Evolutionary conservation across 805 yeast species (phyloP).

Genomic region (Pichia gijzeniarum): DNA sequence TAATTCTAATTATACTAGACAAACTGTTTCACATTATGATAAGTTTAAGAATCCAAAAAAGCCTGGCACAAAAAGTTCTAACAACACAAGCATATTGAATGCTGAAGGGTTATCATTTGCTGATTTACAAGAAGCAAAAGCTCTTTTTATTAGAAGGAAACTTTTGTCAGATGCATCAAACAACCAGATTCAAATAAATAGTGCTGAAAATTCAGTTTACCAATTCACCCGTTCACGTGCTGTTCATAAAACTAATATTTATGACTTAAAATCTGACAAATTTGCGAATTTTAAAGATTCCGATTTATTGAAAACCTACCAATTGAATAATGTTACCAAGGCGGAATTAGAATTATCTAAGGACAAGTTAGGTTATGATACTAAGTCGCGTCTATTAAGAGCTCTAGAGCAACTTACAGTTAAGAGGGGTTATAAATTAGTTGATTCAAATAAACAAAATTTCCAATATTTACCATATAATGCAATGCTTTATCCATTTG

Average conservation of each 20-base stretch:
- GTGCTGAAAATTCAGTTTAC: not conserved
- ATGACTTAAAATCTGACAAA: slow-evolving; percentile 1
- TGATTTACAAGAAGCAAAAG: slow-evolving; percentile 7
- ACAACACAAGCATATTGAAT: slow-evolving; percentile 4
- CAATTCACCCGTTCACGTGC: slow-evolving; percentile 11
- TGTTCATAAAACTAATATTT: slow-evolving; percentile 1
- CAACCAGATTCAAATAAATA: not conserved
- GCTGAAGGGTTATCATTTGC: slow-evolving; percentile 12
- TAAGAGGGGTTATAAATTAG: slow-evolving; percentile 21
- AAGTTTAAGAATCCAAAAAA: slow-evolving; percentile 11
- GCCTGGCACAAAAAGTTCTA: not conserved
- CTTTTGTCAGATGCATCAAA: not conserved
- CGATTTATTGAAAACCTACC: not conserved
- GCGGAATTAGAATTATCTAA: slow-evolving; percentile 23
- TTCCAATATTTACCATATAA: slow-evolving; percentile 17
- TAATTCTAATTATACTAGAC: not conserved
- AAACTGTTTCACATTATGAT: slow-evolving; percentile 15
- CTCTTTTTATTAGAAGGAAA: slow-evolving; percentile 15
- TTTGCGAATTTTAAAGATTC: slow-evolving; percentile 3
- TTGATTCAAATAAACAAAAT: slow-evolving; percentile 10
- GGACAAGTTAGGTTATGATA: slow-evolving; percentile 23
- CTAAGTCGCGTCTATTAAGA: slow-evolving; percentile 25
- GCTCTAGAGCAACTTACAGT: slow-evolving; percentile 23
- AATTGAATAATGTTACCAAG: not conserved
- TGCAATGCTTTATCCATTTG: slow-evolving; percentile 21